Base-by-base conservation (phyloP, 2,329 filamentous ascomycete species). In the Leptographium radiaticola region DNA sequence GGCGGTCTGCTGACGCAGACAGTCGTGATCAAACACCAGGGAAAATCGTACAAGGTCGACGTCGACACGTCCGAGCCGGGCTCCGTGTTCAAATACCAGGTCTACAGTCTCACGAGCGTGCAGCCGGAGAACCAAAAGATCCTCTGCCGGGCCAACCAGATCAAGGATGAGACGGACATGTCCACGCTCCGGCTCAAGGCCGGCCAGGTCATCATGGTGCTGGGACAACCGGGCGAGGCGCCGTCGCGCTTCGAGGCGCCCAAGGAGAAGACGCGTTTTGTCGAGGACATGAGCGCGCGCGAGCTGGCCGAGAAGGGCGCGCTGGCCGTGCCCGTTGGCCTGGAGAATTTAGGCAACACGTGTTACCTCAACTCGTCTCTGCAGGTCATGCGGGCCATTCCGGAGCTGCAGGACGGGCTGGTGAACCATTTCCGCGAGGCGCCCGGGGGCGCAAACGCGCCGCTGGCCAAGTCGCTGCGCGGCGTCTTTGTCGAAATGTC, bases 301-400 rank as follows among this genome's bases (percentile, higher is more conserved):
- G 91, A 97, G 68, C 81, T 83, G 52, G 91, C 93, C 25, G 83
- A 83, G 67, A 80, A 86, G 65, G 85, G 84, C 56, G 89, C 88
- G 55, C 53, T 55, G 9, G 90, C 90, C 49, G 91, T 79, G 47
- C 93, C 94, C 2, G 86, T 90, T 54, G 93, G 93, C 48, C 73
- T 98, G 57, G 79, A 86, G 66, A 98, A 98, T 65, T 74, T 96
- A 57, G 93, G 94, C 62, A 98, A 98, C 70, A 98, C 94, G 5
- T 98, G 93, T 74, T 98, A 98, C 67, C 83, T 97, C 64, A 98
- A 98, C 75, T 93, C 93, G 50, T 95, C 91, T 0, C 76, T 98
- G n/a, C 94, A 98, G 68, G 86, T 89, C 5, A 74, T 98, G 60
- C 83, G 87, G 58, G 79, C 85, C 52, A 89, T 98, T 56, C 93